A percentile compares a stretch with the other conserved stretches of the same genome.
Evolutionary conservation across 495 filamentous ascomycete genomes (phyloP).

Genomic region (Annulohypoxylon maeteangense): DNA sequence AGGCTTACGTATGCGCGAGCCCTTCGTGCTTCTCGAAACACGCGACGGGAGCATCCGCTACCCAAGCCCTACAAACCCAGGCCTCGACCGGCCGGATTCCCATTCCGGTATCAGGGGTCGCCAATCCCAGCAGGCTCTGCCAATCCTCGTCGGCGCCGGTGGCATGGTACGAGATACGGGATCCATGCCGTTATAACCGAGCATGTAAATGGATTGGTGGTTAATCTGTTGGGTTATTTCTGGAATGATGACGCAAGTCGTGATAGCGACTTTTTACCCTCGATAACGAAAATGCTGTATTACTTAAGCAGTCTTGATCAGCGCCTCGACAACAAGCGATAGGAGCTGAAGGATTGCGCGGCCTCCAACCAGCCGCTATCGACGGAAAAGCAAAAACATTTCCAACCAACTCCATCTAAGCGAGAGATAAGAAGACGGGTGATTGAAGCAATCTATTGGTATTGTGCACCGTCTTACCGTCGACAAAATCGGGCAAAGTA

Average conservation of each 20-base stretch:
- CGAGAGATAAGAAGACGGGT: not conserved
- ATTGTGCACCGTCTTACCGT: not conserved
- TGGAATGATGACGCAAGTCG: constrained; percentile 2
- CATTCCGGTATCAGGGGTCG: constrained; percentile 29
- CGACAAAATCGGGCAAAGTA: constrained; percentile 17
- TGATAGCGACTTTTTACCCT: constrained; percentile 14
- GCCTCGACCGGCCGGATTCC: constrained; percentile 28
- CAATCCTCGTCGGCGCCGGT: constrained; percentile 41
- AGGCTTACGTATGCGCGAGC: not conserved
- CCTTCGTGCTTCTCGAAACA: constrained; percentile 12
- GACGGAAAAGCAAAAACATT: constrained; percentile 5
- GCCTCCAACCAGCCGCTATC: constrained; percentile 2
- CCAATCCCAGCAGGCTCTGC: constrained; percentile 28
- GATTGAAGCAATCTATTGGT: constrained; percentile 8
- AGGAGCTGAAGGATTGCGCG: constrained; percentile 21
- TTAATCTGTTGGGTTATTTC: not conserved
- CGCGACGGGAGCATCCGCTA: constrained; percentile 35
- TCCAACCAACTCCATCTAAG: not conserved
- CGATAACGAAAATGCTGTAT: not conserved
- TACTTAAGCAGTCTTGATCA: not conserved
- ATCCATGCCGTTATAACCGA: constrained; percentile 37
- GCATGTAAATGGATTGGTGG: constrained; percentile 7
- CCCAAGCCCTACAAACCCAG: constrained; percentile 16
- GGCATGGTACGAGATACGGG: constrained; percentile 29
- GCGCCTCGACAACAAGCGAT: not conserved